Evolutionary conservation across 805 yeast species (phyloP).

Genomic region (Ogataea henricii): DNA sequence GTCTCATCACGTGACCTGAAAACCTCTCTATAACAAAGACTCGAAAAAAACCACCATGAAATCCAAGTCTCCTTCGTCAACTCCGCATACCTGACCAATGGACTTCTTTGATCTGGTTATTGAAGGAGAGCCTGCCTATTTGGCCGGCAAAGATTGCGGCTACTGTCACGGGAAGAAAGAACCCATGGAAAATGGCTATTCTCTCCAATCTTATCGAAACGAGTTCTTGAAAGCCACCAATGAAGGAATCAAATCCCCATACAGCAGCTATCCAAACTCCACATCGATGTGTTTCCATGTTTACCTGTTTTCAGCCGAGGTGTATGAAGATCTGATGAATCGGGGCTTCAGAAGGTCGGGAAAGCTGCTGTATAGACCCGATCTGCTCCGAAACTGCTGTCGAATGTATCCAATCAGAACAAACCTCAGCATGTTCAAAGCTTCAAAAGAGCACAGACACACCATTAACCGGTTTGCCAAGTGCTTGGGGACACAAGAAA

Average conservation of each 20-base stretch:
- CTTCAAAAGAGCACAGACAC: slow-evolving; percentile 68
- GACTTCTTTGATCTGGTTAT: slow-evolving; percentile 20
- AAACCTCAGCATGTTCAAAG: slow-evolving; percentile 42
- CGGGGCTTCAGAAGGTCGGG: slow-evolving; percentile 84
- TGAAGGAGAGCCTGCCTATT: slow-evolving; percentile 34
- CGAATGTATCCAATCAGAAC: slow-evolving; percentile 78
- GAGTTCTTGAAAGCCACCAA: slow-evolving; percentile 10
- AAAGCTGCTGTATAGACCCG: slow-evolving; percentile 55
- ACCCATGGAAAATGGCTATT: slow-evolving; percentile 34
- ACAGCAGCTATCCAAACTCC: slow-evolving; percentile 26
- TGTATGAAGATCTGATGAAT: slow-evolving; percentile 68
- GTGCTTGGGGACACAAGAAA: slow-evolving; percentile 28
- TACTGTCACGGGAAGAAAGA: slow-evolving; percentile 60
- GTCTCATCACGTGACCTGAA: too few relatives aligned
- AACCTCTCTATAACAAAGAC: too few relatives aligned
- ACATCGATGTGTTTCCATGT: slow-evolving; percentile 28
- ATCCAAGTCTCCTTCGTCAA: too few relatives aligned
- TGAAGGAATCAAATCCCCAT: slow-evolving; percentile 4
- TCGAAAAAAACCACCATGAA: too few relatives aligned
- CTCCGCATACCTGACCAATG: slow-evolving; percentile 7
- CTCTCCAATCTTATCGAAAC: slow-evolving; percentile 37
- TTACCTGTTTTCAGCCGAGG: slow-evolving; percentile 37
- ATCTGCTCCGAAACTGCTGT: slow-evolving; percentile 73
- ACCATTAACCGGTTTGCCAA: slow-evolving; percentile 61
- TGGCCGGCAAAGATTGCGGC: slow-evolving; percentile 59